These are phyloP conservation scores for Chrysopogon serrulatus DNA, from an alignment of 176 grass and related monocot species.

Conservation along the genomic window DNA sequence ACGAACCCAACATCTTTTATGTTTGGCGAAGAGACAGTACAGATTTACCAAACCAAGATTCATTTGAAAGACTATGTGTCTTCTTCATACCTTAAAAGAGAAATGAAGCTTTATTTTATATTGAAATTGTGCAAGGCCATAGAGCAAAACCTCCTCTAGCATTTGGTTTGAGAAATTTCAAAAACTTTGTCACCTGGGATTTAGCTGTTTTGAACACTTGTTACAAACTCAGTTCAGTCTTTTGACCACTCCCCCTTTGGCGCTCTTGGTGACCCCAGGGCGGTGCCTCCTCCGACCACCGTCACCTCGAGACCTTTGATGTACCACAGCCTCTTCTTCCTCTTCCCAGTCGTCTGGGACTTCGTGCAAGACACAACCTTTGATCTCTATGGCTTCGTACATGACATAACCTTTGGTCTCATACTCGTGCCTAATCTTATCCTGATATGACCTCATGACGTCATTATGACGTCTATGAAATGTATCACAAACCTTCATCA, in stretches of 20 bases:
- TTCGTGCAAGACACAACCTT: not conserved
- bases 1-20: too few relatives aligned
- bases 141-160: not conserved
- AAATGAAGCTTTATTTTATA: not conserved
- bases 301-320: not conserved
- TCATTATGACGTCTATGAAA: not conserved
- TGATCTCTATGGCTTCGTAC: not conserved
- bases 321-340: too few relatives aligned
- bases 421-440: not conserved
- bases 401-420: not conserved
- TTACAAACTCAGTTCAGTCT: not conserved
- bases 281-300: not conserved
- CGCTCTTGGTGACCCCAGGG: not conserved
- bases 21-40: too few relatives aligned
- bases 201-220: not conserved
- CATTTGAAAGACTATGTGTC: not conserved
- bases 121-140: not conserved
- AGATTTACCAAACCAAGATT: not conserved
- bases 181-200: not conserved
- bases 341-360: not conserved
- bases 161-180: not conserved
- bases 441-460: too few relatives aligned
- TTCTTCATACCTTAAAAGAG: not conserved
- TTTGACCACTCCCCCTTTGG: not conserved
- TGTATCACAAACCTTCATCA: accelerated